Evolutionary conservation across 2,329 filamentous ascomycete genomes (phyloP).

Genomic region (Penicillium sp.): DNA sequence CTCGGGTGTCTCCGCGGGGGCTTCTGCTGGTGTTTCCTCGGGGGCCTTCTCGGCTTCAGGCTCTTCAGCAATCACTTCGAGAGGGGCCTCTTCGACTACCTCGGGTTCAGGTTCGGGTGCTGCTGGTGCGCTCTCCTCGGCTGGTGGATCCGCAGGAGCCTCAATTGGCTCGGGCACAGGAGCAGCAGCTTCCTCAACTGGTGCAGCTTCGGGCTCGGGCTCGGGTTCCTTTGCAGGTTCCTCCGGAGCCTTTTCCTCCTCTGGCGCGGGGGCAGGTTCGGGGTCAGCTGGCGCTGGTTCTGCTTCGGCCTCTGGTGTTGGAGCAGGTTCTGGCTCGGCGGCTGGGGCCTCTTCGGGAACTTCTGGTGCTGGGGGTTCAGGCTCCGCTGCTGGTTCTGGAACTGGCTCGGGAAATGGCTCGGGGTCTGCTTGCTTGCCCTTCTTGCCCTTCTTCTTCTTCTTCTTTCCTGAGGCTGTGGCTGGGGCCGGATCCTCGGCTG

Average conservation of each 20-base stretch:
- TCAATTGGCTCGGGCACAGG: conserved; percentile 1
- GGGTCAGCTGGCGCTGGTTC: not conserved
- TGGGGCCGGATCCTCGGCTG: conserved; percentile 9
- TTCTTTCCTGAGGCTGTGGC: conserved; percentile 12
- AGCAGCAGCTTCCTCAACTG: conserved; percentile 11
- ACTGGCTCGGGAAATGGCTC: not conserved
- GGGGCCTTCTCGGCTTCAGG: not conserved
- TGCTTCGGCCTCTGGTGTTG: not conserved
- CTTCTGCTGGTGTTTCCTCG: not conserved
- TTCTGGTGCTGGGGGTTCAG: not conserved
- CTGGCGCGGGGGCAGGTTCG: not conserved
- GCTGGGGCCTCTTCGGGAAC: not conserved
- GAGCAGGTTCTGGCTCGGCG: not conserved
- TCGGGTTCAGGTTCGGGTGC: conserved; percentile 11
- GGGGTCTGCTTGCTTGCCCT: not conserved
- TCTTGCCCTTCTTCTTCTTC: not conserved
- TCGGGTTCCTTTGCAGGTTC: conserved; percentile 10
- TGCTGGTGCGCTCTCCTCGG: not conserved
- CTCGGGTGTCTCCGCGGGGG: not conserved
- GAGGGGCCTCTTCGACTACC: not conserved
- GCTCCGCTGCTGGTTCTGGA: not conserved
- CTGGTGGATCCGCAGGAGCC: not conserved
- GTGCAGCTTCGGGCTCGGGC: conserved; percentile 3
- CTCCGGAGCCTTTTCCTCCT: conserved; percentile 1
- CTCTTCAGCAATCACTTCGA: not conserved